phyloP scores from a whole-genome alignment of 129 eudicot genomes.

The Silybum marianum region DNA sequence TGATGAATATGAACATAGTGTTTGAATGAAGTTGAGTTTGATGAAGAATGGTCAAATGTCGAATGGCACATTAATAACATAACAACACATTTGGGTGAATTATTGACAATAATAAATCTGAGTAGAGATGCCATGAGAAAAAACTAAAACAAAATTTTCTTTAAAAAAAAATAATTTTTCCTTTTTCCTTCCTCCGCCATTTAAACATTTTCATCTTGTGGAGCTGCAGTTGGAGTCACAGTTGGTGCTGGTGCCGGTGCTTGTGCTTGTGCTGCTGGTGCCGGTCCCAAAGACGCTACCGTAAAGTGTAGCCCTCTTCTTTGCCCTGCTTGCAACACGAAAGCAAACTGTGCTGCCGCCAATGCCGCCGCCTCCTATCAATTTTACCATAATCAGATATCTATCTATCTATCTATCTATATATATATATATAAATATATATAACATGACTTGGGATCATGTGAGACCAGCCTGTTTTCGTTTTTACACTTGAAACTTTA shows the following conservation, averaged over 20 bases:
- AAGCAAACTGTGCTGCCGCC: constrained; percentile 75
- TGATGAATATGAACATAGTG: not conserved
- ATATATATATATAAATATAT: too few relatives aligned
- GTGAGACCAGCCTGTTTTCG: too few relatives aligned
- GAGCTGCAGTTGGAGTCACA: constrained; percentile 43
- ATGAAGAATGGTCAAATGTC: constrained; percentile 18
- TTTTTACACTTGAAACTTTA: too few relatives aligned
- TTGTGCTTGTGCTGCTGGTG: constrained; percentile 29
- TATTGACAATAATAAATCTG: constrained; percentile 41
- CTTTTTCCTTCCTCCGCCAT: constrained; percentile 33
- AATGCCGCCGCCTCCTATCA: constrained; percentile 80
- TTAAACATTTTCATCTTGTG: constrained; percentile 55
- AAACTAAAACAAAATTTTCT: constrained; percentile 21
- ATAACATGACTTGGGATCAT: too few relatives aligned
- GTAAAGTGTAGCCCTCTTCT: constrained; percentile 57
- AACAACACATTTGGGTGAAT: constrained; percentile 21
- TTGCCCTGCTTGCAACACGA: constrained; percentile 65
- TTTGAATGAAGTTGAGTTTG: constrained; percentile 2
- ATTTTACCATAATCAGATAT: not conserved
- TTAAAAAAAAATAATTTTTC: constrained; percentile 14
- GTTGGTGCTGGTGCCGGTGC: constrained; percentile 47
- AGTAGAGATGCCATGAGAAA: constrained; percentile 24
- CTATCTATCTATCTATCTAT: too few relatives aligned
- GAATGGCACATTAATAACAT: constrained; percentile 39
- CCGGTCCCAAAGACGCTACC: constrained; percentile 51